phyloP scores from a whole-genome alignment of 2,329 filamentous ascomycete species.

The Diplocarpon rosae region DNA sequence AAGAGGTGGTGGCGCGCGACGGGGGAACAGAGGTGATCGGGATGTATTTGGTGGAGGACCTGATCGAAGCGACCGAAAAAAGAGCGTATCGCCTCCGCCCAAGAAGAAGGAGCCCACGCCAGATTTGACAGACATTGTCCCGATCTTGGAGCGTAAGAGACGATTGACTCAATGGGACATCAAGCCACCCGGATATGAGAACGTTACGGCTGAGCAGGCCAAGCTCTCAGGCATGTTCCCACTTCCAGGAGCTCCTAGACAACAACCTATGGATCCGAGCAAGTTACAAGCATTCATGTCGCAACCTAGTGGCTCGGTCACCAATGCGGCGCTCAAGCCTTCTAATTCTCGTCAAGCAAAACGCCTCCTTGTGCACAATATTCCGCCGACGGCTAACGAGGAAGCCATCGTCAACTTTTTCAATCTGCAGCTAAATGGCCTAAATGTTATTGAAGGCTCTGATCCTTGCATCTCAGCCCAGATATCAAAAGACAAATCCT shows the following conservation, averaged over 20 bases:
- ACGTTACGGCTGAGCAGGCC: slow-evolving; percentile 94
- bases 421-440: slow-evolving; percentile 91
- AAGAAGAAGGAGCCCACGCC: slow-evolving; percentile 95
- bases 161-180: slow-evolving; percentile 99
- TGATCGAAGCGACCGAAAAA: slow-evolving; percentile 37
- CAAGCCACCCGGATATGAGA: slow-evolving; percentile 95
- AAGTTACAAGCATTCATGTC: slow-evolving; percentile 94
- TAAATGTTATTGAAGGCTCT: slow-evolving; percentile 75
- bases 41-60: slow-evolving; percentile 31
- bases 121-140: slow-evolving; percentile 77
- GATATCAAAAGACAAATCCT: slow-evolving; percentile 65
- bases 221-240: slow-evolving; percentile 99
- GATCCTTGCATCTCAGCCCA: slow-evolving; percentile 82
- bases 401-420: slow-evolving; percentile 76
- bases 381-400: slow-evolving; percentile 63
- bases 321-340: slow-evolving; percentile 72
- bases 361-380: slow-evolving; percentile 77
- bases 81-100: slow-evolving; percentile 66
- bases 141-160: slow-evolving; percentile 76
- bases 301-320: slow-evolving; percentile 60
- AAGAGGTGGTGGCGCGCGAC: slow-evolving; percentile 38
- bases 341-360: slow-evolving; percentile 90
- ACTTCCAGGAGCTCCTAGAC: slow-evolving; percentile 84
- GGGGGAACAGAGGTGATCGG: slow-evolving; percentile 31
- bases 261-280: slow-evolving; percentile 89